Percentiles rank a stretch among this genome's conserved stretches.
phyloP scores from a whole-genome alignment of 129 eudicot genomes.

The Oenanthe sinensis region DNA sequence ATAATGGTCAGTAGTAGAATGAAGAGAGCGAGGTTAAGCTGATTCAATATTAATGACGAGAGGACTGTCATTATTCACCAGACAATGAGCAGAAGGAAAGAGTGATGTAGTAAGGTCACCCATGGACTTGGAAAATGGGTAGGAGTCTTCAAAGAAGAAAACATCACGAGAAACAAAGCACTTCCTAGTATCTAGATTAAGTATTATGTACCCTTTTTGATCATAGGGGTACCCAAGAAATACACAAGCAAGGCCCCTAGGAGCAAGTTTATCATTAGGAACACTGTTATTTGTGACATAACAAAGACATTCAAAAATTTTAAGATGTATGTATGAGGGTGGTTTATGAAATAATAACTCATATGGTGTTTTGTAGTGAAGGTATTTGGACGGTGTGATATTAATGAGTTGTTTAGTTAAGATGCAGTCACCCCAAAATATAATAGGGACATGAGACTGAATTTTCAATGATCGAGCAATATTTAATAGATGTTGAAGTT shows the following conservation, averaged over 20 bases:
- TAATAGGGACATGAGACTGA: not conserved
- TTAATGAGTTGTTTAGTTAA: not conserved
- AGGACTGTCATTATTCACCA: too few species aligned
- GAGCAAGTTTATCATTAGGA: not conserved
- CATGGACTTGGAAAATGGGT: not conserved
- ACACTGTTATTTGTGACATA: not conserved
- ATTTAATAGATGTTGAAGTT: conserved; percentile 10
- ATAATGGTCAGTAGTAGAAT: too few species aligned
- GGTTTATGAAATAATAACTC: not conserved
- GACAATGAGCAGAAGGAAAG: not conserved
- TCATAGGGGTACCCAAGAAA: not conserved
- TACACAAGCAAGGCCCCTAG: not conserved
- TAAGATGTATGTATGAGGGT: not conserved
- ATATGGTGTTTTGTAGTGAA: not conserved
- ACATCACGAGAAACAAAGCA: not conserved
- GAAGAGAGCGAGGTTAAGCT: too few species aligned
- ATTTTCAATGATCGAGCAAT: conserved; percentile 8
- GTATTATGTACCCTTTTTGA: not conserved
- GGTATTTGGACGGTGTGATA: not conserved
- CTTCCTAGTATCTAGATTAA: too few species aligned
- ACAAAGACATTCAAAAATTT: conserved; percentile 10
- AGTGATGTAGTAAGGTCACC: rapidly evolving
- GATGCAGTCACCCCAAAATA: too few species aligned
- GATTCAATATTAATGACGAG: too few species aligned
- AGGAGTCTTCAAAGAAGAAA: not conserved